A percentile compares a stretch with the other conserved stretches of the same genome.
phyloP scores from a whole-genome alignment of 805 yeast species.

The Candida hungchunana region DNA sequence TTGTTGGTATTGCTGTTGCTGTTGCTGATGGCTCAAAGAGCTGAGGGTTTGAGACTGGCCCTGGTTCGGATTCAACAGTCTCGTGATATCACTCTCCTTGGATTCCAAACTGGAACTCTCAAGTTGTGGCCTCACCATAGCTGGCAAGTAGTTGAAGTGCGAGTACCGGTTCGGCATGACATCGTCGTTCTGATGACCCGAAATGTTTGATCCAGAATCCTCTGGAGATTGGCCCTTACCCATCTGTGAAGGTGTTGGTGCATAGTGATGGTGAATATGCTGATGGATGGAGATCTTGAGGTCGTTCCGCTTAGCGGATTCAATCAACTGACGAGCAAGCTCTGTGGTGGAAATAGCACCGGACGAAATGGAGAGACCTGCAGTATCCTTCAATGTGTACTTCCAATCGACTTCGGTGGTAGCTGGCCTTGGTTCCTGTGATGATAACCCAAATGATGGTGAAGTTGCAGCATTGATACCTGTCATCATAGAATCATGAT shows the following conservation, averaged over 20 bases:
- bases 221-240: conserved; percentile 20
- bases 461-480: not conserved
- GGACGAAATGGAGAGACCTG: conserved; percentile 40
- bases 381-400: conserved; percentile 45
- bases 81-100: conserved; percentile 41
- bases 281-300: conserved; percentile 73
- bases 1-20: conserved; percentile 1
- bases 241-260: conserved; percentile 28
- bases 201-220: conserved; percentile 22
- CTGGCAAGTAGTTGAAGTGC: conserved; percentile 73
- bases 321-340: conserved; percentile 51
- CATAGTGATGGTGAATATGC: conserved; percentile 78
- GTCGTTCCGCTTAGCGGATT: conserved; percentile 53
- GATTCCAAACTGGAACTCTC: conserved; percentile 47
- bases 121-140: conserved; percentile 68
- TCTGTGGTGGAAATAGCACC: conserved; percentile 53
- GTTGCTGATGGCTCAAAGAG: not conserved
- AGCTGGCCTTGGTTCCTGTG: conserved; percentile 25
- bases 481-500: not conserved
- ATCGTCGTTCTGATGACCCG: conserved; percentile 19
- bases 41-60: too few relatives aligned
- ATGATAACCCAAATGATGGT: conserved; percentile 6
- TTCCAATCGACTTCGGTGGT: conserved; percentile 54
- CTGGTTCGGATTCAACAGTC: conserved; percentile 37
- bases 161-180: conserved; percentile 49